Conservation (phyloP, 2,329 filamentous ascomycete species). For the Coleophoma cylindrospora region DNA sequence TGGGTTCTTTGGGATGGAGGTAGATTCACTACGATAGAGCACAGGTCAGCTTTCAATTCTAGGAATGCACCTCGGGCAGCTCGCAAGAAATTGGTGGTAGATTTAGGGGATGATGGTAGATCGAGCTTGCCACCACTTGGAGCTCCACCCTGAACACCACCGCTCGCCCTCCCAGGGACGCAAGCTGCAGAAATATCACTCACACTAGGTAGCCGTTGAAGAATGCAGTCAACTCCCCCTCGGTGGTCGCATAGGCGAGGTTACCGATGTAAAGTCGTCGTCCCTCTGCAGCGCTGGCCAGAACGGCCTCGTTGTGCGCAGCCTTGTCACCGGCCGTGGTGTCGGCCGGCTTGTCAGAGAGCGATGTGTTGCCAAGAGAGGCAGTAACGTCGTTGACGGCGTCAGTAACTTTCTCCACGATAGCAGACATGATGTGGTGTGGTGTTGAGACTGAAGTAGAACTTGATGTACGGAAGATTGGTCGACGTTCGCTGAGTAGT, state of each 20-base stretch:
- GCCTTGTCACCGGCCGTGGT: constrained; percentile 57
- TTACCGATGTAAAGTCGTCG: constrained; percentile 99
- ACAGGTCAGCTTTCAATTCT: constrained; percentile 26
- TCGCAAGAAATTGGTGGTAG: background rate
- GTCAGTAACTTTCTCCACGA: constrained; percentile 64
- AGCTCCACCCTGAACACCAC: background rate
- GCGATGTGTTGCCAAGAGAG: constrained; percentile 60
- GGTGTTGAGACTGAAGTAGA: constrained; percentile 42
- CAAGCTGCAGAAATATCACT: constrained; percentile 37
- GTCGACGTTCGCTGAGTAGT: constrained; percentile 35
- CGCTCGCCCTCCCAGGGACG: background rate
- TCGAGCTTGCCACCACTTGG: too few relatives aligned
- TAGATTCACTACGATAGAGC: constrained; percentile 70
- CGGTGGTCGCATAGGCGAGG: constrained; percentile 99
- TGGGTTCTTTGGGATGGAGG: constrained; percentile 98
- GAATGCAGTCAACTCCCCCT: constrained; percentile 99
- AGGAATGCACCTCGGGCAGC: background rate
- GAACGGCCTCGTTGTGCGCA: constrained; percentile 80
- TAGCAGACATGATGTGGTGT: constrained; percentile 74
- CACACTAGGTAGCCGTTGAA: constrained; percentile 99
- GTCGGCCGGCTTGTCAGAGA: constrained; percentile 47
- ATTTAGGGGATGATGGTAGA: too few relatives aligned
- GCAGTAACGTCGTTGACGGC: constrained; percentile 71
- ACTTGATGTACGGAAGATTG: constrained; percentile 41
- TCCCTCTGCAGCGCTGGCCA: constrained; percentile 96